phyloP scores from a whole-genome alignment of 805 yeast species.

The Metschnikowia gruessii region DNA sequence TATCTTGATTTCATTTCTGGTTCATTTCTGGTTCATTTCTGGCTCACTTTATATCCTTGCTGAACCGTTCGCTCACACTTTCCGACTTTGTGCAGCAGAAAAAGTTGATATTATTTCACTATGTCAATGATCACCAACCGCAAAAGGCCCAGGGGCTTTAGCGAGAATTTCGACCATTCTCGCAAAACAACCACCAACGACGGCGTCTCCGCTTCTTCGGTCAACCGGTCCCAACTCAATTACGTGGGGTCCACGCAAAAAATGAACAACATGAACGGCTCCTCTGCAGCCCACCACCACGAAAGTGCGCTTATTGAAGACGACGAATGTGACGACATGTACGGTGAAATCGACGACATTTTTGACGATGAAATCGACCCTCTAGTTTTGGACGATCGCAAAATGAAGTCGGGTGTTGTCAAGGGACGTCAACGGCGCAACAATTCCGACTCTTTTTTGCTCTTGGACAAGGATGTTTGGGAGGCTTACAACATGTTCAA shows the following conservation, averaged over 20 bases:
- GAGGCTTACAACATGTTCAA: conserved; percentile 45
- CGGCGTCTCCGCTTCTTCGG: background rate
- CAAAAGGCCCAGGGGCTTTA: conserved; percentile 45
- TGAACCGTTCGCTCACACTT: background rate
- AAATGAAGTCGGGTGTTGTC: conserved; percentile 14
- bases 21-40: too few species aligned
- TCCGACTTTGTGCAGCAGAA: background rate
- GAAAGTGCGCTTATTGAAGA: conserved; percentile 24
- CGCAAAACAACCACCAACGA: conserved; percentile 18
- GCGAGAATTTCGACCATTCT: conserved; percentile 34
- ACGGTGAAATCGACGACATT: conserved; percentile 17
- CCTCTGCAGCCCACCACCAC: background rate
- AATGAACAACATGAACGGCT: background rate
- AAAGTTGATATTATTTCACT: background rate
- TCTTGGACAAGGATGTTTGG: conserved; percentile 37
- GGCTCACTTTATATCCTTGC: too few species aligned
- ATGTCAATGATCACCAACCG: conserved; percentile 42
- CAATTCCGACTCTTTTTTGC: conserved; percentile 36
- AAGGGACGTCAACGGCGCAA: conserved; percentile 23
- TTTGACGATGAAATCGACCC: conserved; percentile 30
- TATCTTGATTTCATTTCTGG: too few species aligned
- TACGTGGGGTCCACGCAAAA: conserved; percentile 3
- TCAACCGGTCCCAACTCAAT: background rate
- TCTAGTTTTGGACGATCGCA: conserved; percentile 37
- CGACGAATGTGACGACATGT: conserved; percentile 21